phyloP scores from a whole-genome alignment of 257 asterid species.

The Rauvolfia tetraphylla region DNA sequence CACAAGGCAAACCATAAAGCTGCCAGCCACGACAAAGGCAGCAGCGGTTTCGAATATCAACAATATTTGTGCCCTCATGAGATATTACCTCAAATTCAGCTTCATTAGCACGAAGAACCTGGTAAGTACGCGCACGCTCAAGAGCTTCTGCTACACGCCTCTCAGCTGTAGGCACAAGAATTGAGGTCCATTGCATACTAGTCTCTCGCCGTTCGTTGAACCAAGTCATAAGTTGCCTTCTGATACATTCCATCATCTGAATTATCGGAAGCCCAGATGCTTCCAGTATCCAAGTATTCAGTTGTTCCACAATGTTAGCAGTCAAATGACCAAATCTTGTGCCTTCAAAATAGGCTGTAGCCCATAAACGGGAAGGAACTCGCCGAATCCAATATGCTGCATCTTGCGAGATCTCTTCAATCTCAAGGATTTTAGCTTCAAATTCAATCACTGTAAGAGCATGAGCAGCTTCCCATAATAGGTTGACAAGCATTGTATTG shows the following conservation, averaged over 20 bases:
- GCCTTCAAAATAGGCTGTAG: slow-evolving; percentile 84
- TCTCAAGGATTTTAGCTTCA: slow-evolving; percentile 69
- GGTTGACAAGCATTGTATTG: slow-evolving; percentile 81
- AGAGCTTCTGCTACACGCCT: slow-evolving; percentile 83
- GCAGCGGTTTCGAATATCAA: slow-evolving; percentile 69
- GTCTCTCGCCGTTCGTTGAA: slow-evolving; percentile 89
- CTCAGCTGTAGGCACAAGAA: slow-evolving; percentile 86
- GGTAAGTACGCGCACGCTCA: slow-evolving; percentile 84
- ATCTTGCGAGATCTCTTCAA: slow-evolving; percentile 82
- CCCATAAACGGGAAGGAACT: slow-evolving; percentile 79
- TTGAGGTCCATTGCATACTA: slow-evolving; percentile 95
- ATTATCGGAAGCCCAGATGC: slow-evolving; percentile 86
- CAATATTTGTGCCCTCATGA: slow-evolving; percentile 84
- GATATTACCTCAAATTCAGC: slow-evolving; percentile 95
- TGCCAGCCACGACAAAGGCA: slow-evolving; percentile 94
- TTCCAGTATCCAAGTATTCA: slow-evolving; percentile 73
- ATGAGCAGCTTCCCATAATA: slow-evolving; percentile 87
- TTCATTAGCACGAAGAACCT: slow-evolving; percentile 95
- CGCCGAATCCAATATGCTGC: slow-evolving; percentile 91
- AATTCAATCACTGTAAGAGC: slow-evolving; percentile 72
- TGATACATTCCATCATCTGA: slow-evolving; percentile 93
- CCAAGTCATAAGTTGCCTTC: slow-evolving; percentile 94
- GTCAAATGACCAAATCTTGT: slow-evolving; percentile 85
- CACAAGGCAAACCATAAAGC: slow-evolving; percentile 85
- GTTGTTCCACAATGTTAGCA: slow-evolving; percentile 62